Conservation (phyloP, 768 basidiomycete genomes). For the Tephrocybe sp. region DNA sequence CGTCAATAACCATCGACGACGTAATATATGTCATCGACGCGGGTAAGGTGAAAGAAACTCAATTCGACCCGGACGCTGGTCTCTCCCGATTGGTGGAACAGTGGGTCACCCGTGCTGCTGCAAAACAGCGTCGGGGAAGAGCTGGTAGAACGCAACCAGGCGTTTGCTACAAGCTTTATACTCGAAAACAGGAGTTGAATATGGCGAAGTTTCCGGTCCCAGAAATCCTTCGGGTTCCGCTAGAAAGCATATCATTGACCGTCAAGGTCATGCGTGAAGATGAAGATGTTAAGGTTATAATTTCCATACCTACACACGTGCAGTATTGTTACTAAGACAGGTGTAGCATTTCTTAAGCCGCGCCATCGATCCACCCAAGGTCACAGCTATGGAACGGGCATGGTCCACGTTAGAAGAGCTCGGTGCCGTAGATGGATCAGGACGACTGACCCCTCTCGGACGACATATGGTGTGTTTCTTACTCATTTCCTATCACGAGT, state of each 20-base stretch:
- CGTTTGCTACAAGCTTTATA: conserved; percentile 87
- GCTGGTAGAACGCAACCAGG: conserved; percentile 86
- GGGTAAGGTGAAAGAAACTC: conserved; percentile 84
- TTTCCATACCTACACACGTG: conserved; percentile 16
- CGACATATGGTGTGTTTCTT: conserved; percentile 58
- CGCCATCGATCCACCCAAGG: conserved; percentile 82
- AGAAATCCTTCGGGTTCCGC: conserved; percentile 83
- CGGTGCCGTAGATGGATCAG: conserved; percentile 67
- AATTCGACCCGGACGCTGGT: conserved; percentile 65
- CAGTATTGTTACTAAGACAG: not conserved
- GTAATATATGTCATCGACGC: conserved; percentile 82
- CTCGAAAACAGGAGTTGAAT: conserved; percentile 61
- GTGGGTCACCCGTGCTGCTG: conserved; percentile 78
- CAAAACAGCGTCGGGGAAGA: conserved; percentile 81
- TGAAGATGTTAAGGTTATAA: conserved; percentile 69
- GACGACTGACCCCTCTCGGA: conserved; percentile 77
- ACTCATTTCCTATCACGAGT: not conserved
- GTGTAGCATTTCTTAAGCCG: conserved; percentile 60
- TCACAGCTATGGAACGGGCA: conserved; percentile 73
- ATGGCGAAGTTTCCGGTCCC: conserved; percentile 77
- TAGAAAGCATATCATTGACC: conserved; percentile 78
- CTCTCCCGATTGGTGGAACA: conserved; percentile 76
- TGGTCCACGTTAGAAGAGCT: conserved; percentile 71
- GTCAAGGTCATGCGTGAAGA: conserved; percentile 79
- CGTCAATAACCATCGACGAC: conserved; percentile 90